Base-by-base conservation (phyloP, 1,139 yeast genomes). In the Yarrowia galli region DNA sequence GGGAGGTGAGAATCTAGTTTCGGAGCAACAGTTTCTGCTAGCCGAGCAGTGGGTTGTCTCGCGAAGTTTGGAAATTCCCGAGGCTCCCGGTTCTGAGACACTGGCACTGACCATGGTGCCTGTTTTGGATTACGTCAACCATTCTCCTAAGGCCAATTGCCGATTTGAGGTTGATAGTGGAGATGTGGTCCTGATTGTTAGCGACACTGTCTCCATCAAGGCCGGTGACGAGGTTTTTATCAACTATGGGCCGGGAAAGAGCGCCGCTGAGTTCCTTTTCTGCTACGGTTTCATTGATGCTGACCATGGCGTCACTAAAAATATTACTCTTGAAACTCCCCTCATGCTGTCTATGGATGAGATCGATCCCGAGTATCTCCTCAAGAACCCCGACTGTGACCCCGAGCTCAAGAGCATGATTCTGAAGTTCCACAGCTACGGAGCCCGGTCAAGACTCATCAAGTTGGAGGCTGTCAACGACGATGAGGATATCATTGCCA, bases 251-350 rank as follows among this genome's bases (percentile, higher is more conserved):
- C 73, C 74, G 6, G 75, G 72, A 13, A 76, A 76, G 69, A 77
- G 79, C 7, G 73, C 78, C 2, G 77, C 75, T 0, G 83, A 80
- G 72, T 74, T 78, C 69, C 71, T 80, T 67, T 79, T 79, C 72
- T 79, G 76, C 40, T 80, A 80, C 61, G 83, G 83, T 9, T 80
- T 80, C 69, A 69, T 79, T 28, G 80, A 80, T n/a, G 68, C 60
- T 1, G 73, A 70, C 20, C 69, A 68, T 53, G 53, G 63, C 13
- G 67, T 68, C 9, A 72, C 76, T 4, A 61, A 70, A 48, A 65
- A 61, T 7, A 67, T 72, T 2, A 68, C 72, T 12, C 54, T 61
- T 13, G 66, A 61, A 23, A 46, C 56, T 8, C 66, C 66, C 13
- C 56, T 48, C 23, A 35, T 61, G 46, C 38, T 61, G 36, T 46